A percentile compares a stretch with the other conserved stretches of the same genome.
These are phyloP conservation scores for Colletotrichum destructivum DNA, from an alignment of 2,329 filamentous ascomycete species.

Conservation along the genomic window DNA sequence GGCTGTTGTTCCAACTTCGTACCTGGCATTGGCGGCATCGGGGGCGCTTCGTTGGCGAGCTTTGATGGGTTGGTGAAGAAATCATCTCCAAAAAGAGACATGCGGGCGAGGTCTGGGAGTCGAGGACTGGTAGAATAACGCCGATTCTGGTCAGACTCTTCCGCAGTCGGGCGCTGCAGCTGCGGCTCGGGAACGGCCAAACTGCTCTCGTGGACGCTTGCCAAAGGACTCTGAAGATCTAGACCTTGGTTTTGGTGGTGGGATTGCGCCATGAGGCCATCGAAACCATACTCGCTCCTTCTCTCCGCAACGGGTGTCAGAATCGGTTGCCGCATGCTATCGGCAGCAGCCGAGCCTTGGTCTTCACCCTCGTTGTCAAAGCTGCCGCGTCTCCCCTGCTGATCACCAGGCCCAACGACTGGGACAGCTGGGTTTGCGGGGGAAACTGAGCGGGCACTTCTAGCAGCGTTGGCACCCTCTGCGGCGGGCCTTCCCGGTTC, in stretches of 20 bases:
- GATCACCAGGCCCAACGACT: constrained; percentile 39
- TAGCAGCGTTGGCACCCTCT: constrained; percentile 59
- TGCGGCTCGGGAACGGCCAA: constrained; percentile 21
- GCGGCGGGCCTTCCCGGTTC: constrained; percentile 72
- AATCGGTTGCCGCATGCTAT: constrained; percentile 47
- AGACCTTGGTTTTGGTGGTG: constrained; percentile 35
- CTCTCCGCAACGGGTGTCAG: constrained; percentile 70
- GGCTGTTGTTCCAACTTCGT: constrained; percentile 5
- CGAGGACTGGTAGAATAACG: constrained; percentile 69
- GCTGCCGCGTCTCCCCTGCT: background rate
- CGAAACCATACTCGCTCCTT: constrained; percentile 72
- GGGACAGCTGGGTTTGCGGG: constrained; percentile 20
- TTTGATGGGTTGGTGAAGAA: constrained; percentile 62
- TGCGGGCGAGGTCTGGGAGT: constrained; percentile 70
- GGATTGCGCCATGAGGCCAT: constrained; percentile 54
- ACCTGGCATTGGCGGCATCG: constrained; percentile 44
- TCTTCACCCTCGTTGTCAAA: constrained; percentile 8
- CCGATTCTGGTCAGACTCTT: constrained; percentile 37
- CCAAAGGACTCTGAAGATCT: constrained; percentile 1
- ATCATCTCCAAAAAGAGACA: constrained; percentile 74
- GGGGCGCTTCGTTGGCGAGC: constrained; percentile 47
- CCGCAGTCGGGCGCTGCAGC: constrained; percentile 39
- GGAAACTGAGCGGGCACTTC: constrained; percentile 19
- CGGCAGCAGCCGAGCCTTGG: constrained; percentile 40
- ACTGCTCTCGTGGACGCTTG: constrained; percentile 33